A percentile compares a stretch with the other conserved stretches of the same genome.
Conservation (phyloP, 257 asterid genomes). For the Solanum peruvianum region DNA sequence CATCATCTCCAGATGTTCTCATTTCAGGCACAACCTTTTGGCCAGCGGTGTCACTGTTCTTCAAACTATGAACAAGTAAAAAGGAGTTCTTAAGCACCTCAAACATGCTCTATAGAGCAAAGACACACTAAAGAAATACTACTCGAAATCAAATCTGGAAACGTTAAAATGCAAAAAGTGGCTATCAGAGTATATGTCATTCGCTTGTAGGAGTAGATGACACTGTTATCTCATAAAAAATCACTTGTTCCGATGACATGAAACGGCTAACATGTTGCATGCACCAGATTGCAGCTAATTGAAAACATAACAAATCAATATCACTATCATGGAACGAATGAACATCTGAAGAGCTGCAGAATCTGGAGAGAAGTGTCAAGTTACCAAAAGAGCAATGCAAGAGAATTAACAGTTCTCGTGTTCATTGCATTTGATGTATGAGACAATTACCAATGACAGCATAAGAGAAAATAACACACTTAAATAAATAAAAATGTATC, state of each 20-base stretch:
- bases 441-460: not conserved
- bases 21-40: constrained; percentile 9
- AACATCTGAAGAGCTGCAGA: not conserved
- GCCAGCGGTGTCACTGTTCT: constrained; percentile 24
- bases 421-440: not conserved
- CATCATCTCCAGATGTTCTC: constrained; percentile 7
- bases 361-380: not conserved
- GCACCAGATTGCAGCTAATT: not conserved
- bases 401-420: not conserved
- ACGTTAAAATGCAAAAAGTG: not conserved
- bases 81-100: not conserved
- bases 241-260: not conserved
- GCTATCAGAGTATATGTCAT: not conserved
- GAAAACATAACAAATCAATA: not conserved
- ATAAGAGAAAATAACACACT: not conserved
- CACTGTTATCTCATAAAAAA: not conserved
- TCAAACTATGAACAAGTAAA: not conserved
- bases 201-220: not conserved
- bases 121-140: not conserved
- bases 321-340: not conserved
- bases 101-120: not conserved
- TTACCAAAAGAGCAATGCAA: not conserved
- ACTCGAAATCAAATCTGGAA: not conserved
- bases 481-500: not conserved
- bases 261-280: not conserved